Evolutionary conservation across 331 rosid genomes (phyloP), one percentile per base, ranked within the genome.

Genomic region (Quercus lobata): DNA sequence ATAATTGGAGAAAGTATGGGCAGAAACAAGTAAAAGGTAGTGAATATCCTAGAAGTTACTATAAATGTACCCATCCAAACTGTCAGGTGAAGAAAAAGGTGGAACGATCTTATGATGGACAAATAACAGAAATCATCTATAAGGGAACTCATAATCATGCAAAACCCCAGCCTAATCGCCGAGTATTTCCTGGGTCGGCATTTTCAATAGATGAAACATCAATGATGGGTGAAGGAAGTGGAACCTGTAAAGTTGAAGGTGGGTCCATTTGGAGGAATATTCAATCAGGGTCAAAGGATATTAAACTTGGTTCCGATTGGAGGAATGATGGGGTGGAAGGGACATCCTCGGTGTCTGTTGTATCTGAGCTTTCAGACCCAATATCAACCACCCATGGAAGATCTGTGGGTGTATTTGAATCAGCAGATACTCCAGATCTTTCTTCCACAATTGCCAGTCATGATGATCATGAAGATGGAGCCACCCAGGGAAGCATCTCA

Each of bases 1-100:
- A 92, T 79, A 94, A 91, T 69, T 94, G 98, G 98, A 92, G 97
- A 63, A 94, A 94, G 83, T 94, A 94, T 77, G 98, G 98, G 29
- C 98, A 94, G 75, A 94, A 94, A 78, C 97, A 92, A 85, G 98
- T 94, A 1, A 94, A 92, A 79, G 97, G 98, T 7, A 91, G 97
- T 70, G 97, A 92, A 83, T 94, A 88, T 85, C 98, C 97, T 5
- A 88, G 98, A 76, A 94, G 98, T 84, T 94, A 94, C 76, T 94
- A 91, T 44, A 94, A 92, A 84, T 94, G 97, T 68, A 92, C 97
- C 4, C 84, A 90, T 58, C 84, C 92, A 74, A 91, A 83, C 80
- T 94, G 98, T 78, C 89, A 5, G 65, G 98, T 94, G 84, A 94
- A 91, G 97, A 92, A 94, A 79, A 94, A 91, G 79, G 98, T 94